Base-by-base conservation (phyloP, 2,329 filamentous ascomycete genomes). In the Pseudogymnoascus sp. region DNA sequence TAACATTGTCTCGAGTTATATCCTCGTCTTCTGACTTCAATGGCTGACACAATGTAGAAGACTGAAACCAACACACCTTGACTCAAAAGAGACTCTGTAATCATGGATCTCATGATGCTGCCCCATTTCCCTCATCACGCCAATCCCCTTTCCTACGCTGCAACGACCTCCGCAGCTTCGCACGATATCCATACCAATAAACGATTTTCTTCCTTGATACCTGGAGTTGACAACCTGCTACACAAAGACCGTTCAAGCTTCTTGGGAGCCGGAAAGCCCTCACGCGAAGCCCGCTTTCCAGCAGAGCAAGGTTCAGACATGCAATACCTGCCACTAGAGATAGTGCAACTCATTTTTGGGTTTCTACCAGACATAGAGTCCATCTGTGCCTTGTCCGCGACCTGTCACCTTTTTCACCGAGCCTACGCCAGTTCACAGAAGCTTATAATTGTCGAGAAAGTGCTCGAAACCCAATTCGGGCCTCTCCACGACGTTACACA, bases 261-360 rank as follows among this genome's bases (percentile, higher is more conserved):
- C 43, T 30, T 54, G 16, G n/a, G 47, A 14, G 6, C n/a, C 1
- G 28, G n/a, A 33, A 54, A 54, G 28, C 57, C 6, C 35, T 38
- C 35, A n/a, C 57, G 11, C 6, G 33, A 38, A n/a, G 22, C 20
- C 38, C 16, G 20, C 35, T 22, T 14, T 43, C 57, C 16, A 30
- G 7, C 33, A 5, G 9, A 59, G 6, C 47, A 54, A 54, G 47
- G 33, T 20, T 54, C 60, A 58, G 43, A 37, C 22, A 22, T 61
- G 43, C 43, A 61, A 14, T 30, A 61, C 33, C 60, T 61, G 33
- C 61, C 61, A 25, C 1, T 62, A 6, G 61, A 62, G 33, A 28
- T 62, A 18, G 16, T 62, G 11, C 37, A 61, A 7, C 36, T 61
- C 7, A 57, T 62, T 33, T 62, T 50, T 6, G 43, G 38, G n/a